Conservation (phyloP, 208 protist species). For the Acanthamoeba lenticulata region DNA sequence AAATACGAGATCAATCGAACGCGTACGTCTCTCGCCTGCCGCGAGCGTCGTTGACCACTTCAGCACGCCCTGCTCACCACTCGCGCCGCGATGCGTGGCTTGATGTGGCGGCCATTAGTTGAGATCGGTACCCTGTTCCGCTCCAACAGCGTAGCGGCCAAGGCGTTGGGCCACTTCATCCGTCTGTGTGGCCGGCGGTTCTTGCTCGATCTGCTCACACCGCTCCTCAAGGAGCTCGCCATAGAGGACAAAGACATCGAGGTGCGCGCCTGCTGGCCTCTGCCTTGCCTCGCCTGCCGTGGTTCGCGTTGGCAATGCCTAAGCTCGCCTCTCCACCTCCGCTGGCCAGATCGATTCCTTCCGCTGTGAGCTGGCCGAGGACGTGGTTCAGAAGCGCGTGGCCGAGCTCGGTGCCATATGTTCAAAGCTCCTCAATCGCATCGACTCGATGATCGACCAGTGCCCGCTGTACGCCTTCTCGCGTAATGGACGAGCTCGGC, state of each 20-base stretch:
- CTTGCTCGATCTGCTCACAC: background rate
- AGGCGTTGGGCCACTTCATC: constrained; percentile 56
- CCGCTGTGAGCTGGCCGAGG: constrained; percentile 21
- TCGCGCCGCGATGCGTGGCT: background rate
- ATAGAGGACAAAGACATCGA: constrained; percentile 38
- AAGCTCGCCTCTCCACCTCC: background rate
- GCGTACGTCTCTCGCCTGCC: background rate
- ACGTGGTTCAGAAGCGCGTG: background rate
- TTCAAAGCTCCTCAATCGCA: constrained; percentile 20
- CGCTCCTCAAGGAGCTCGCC: constrained; percentile 28
- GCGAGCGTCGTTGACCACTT: too few species aligned
- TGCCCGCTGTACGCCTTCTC: constrained; percentile 5
- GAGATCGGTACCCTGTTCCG: constrained; percentile 55
- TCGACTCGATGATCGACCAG: constrained; percentile 40
- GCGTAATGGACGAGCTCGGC: background rate
- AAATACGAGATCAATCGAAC: constrained; percentile 36
- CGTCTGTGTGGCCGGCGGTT: background rate
- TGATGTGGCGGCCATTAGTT: too few species aligned
- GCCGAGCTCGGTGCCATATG: constrained; percentile 21
- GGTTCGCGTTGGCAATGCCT: too few species aligned
- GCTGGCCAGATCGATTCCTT: constrained; percentile 26
- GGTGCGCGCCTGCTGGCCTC: background rate
- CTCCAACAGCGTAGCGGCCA: constrained; percentile 41
- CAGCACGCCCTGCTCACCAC: background rate
- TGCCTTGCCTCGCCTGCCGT: too few species aligned